A percentile compares a stretch with the other conserved stretches of the same genome.
Evolutionary conservation across 306 rosid genomes (phyloP).

Genomic region (Begonia fuchsioides): DNA sequence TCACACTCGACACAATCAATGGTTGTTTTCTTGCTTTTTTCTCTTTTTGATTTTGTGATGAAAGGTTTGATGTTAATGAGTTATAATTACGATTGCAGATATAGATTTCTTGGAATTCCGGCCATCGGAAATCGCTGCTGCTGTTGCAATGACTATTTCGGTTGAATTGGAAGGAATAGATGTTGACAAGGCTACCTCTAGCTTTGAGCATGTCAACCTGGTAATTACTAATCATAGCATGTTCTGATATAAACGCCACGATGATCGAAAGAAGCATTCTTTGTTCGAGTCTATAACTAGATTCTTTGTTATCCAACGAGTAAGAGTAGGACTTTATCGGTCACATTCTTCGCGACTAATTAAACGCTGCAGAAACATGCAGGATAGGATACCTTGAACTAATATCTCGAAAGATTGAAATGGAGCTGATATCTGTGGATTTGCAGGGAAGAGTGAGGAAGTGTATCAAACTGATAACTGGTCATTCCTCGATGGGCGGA

Average conservation of each 20-base stretch:
- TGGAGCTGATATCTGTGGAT: not conserved
- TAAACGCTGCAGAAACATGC: too few species aligned
- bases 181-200: constrained; percentile 26
- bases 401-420: too few species aligned
- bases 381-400: too few species aligned
- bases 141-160: constrained; percentile 48
- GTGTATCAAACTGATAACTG: constrained; percentile 46
- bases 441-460: constrained; percentile 63
- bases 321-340: too few species aligned
- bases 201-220: constrained; percentile 36
- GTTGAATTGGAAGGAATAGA: constrained; percentile 27
- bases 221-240: constrained; percentile 31
- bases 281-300: constrained; percentile 3
- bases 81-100: constrained; percentile 35
- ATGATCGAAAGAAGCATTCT: not conserved
- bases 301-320: too few species aligned
- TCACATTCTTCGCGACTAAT: too few species aligned
- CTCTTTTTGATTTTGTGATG: not conserved
- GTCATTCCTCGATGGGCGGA: constrained; percentile 18
- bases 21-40: constrained; percentile 23
- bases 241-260: not conserved
- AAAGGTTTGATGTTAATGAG: not conserved
- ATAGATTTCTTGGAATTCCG: constrained; percentile 71
- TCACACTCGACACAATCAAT: constrained; percentile 28
- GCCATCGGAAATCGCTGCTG: constrained; percentile 81